Evolutionary conservation across 768 basidiomycete genomes (phyloP).

Genomic region (Macrocybe gigantea): DNA sequence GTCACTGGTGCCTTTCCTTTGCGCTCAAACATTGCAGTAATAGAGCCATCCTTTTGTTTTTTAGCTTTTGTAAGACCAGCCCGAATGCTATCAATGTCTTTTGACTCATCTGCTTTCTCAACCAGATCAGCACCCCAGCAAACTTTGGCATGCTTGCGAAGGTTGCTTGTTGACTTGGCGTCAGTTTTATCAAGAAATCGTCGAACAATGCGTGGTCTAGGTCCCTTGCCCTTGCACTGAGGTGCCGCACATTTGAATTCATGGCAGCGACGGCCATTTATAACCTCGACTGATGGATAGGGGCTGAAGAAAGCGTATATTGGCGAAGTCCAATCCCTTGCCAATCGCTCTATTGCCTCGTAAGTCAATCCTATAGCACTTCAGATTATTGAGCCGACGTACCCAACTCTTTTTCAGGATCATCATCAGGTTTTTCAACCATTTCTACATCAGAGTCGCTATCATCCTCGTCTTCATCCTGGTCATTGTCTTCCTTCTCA

Average conservation of each 20-base stretch:
- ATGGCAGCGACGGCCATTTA: constrained; percentile 14
- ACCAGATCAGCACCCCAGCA: constrained; percentile 24
- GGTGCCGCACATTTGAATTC: constrained; percentile 19
- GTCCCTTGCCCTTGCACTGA: constrained; percentile 9
- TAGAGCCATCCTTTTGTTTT: constrained; percentile 11
- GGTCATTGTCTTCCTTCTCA: too few relatives aligned
- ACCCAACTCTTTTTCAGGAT: neutral
- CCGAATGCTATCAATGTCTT: constrained; percentile 4
- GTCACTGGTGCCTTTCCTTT: constrained; percentile 20
- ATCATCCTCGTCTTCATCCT: constrained; percentile 11
- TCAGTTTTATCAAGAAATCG: constrained; percentile 22
- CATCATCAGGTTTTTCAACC: constrained; percentile 20
- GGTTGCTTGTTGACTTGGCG: constrained; percentile 20
- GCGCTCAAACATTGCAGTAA: constrained; percentile 20
- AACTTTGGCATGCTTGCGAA: constrained; percentile 16
- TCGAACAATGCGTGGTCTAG: constrained; percentile 2
- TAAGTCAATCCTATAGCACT: neutral
- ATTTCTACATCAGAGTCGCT: constrained; percentile 11
- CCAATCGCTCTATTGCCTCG: neutral
- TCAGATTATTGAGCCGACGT: neutral
- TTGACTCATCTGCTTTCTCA: constrained; percentile 7
- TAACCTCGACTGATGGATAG: constrained; percentile 4
- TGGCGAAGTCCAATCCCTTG: constrained; percentile 20
- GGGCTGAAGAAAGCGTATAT: constrained; percentile 26
- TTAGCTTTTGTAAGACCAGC: constrained; percentile 3